phyloP scores from a whole-genome alignment of 768 basidiomycete genomes.

The Trametes cingulata region DNA sequence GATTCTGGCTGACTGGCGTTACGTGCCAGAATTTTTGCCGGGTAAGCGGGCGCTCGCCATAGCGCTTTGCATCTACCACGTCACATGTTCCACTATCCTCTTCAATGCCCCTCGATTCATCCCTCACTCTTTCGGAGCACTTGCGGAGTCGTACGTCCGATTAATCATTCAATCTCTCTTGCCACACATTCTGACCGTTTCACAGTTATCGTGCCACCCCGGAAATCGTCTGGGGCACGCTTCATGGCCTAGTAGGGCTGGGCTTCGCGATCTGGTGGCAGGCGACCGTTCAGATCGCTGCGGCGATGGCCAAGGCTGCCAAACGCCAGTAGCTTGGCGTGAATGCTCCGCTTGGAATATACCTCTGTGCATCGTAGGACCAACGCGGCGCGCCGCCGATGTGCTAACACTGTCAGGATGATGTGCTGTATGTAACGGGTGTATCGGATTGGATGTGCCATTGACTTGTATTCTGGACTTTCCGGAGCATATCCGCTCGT shows the following conservation, averaged over 20 bases:
- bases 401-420: neutral
- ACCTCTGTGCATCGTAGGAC: neutral
- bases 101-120: conserved; percentile 80
- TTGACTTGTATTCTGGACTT: no score
- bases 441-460: no score
- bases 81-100: conserved; percentile 68
- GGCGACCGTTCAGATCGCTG: conserved; percentile 50
- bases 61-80: conserved; percentile 75
- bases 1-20: no score
- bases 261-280: conserved; percentile 86
- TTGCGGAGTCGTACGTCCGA: conserved; percentile 61
- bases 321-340: conserved; percentile 21
- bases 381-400: no score
- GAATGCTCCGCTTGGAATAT: neutral
- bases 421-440: no score
- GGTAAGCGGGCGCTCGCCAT: conserved; percentile 85
- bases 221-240: conserved; percentile 68
- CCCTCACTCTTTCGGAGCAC: conserved; percentile 64
- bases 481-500: no score
- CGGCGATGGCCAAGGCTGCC: conserved; percentile 17
- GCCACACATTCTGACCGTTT: neutral
- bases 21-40: conserved; percentile 67
- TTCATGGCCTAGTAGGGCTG: conserved; percentile 72
- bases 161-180: neutral
- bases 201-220: conserved; percentile 64